A percentile compares a stretch with the other conserved stretches of the same genome.
Evolutionary conservation across 371 early-diverging fungal genomes (phyloP).

Genomic region (Mortierella sp.): DNA sequence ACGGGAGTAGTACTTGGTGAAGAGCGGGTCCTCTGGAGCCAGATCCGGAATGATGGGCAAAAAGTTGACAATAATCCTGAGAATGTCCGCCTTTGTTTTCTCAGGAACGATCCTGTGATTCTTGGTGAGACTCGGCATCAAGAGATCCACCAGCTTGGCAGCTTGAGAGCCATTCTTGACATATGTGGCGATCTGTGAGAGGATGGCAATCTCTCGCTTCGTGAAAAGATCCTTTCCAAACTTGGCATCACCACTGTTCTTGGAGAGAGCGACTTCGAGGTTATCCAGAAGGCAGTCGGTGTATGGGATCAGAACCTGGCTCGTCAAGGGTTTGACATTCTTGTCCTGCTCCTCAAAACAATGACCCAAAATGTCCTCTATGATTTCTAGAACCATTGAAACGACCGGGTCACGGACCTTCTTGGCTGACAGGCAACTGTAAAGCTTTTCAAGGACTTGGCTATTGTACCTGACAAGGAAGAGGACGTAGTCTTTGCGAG

Average conservation of each 20-base stretch:
- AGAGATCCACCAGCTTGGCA: constrained; percentile 74
- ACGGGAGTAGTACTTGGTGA: constrained; percentile 66
- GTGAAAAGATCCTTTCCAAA: constrained; percentile 69
- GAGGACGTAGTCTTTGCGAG: constrained; percentile 64
- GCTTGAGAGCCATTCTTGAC: constrained; percentile 77
- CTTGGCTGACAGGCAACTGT: constrained; percentile 78
- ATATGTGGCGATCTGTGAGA: constrained; percentile 80
- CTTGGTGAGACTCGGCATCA: constrained; percentile 85
- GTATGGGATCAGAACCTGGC: constrained; percentile 68
- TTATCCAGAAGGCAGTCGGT: constrained; percentile 71
- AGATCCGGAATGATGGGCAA: constrained; percentile 65
- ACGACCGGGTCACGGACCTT: constrained; percentile 79
- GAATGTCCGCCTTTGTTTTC: constrained; percentile 84
- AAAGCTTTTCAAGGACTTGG: constrained; percentile 73
- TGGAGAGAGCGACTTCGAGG: constrained; percentile 67
- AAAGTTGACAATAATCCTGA: constrained; percentile 81
- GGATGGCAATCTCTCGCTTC: constrained; percentile 80
- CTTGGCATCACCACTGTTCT: constrained; percentile 60
- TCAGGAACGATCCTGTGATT: constrained; percentile 79
- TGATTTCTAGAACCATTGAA: constrained; percentile 72
- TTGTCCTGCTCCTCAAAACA: constrained; percentile 55
- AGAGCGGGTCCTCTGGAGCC: constrained; percentile 55
- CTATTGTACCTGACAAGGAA: constrained; percentile 75
- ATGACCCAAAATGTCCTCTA: constrained; percentile 77
- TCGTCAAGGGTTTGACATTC: constrained; percentile 55